Conservation (phyloP, 768 basidiomycete species). For the Amylocystis lapponica region DNA sequence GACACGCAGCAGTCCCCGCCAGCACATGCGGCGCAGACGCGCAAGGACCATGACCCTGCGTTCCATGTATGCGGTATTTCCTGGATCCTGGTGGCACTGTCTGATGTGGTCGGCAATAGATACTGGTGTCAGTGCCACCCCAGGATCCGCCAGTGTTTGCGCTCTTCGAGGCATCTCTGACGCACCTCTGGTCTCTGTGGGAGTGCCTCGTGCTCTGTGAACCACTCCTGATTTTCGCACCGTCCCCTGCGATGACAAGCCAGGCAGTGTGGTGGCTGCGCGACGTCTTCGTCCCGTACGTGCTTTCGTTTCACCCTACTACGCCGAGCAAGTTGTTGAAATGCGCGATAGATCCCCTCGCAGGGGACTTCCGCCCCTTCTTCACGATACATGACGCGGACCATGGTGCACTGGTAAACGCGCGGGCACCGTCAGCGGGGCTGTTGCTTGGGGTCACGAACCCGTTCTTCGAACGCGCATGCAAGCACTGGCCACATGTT, state of each 20-base stretch:
- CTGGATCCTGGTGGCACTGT: neutral
- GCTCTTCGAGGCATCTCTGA: slow-evolving; percentile 57
- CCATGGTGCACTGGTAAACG: slow-evolving; percentile 67
- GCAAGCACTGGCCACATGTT: slow-evolving; percentile 82
- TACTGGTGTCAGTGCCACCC: slow-evolving; percentile 61
- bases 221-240: slow-evolving; percentile 78
- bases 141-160: slow-evolving; percentile 51
- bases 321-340: neutral
- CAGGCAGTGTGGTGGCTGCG: slow-evolving; percentile 91
- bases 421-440: slow-evolving; percentile 73
- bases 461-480: slow-evolving; percentile 76
- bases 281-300: slow-evolving; percentile 80
- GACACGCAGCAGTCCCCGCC: slow-evolving; percentile 60
- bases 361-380: slow-evolving; percentile 86
- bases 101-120: slow-evolving; percentile 44
- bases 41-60: neutral
- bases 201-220: slow-evolving; percentile 91
- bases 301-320: slow-evolving; percentile 4
- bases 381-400: slow-evolving; percentile 97
- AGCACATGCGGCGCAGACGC: neutral
- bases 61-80: neutral
- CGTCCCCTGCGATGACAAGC: slow-evolving; percentile 75
- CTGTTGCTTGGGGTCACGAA: slow-evolving; percentile 83
- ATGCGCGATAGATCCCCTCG: slow-evolving; percentile 60
- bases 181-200: slow-evolving; percentile 84